Evolutionary conservation across 306 rosid genomes (phyloP).

Genomic region (Spatholobus suberectus): DNA sequence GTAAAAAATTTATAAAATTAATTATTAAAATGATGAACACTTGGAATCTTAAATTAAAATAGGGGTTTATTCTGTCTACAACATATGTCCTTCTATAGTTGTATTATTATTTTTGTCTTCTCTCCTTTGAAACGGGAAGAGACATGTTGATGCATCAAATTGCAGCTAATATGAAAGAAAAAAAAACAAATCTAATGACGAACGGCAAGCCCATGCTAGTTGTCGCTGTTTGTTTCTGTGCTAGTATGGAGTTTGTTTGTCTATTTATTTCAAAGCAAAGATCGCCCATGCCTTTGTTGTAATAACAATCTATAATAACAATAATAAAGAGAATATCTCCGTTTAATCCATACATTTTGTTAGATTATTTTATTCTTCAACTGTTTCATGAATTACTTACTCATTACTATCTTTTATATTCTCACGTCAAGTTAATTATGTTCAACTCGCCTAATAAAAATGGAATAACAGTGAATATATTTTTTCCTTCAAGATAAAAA

Average conservation of each 20-base stretch:
- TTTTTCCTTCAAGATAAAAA: too few species aligned
- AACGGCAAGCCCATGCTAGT: background rate
- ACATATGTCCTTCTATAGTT: background rate
- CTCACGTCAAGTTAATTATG: too few species aligned
- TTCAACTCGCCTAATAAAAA: too few species aligned
- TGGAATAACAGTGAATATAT: too few species aligned
- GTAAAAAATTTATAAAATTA: background rate
- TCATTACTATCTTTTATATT: too few species aligned
- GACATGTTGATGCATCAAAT: background rate
- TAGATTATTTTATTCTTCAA: too few species aligned
- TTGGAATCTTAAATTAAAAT: background rate
- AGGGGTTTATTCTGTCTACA: background rate
- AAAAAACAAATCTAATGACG: background rate
- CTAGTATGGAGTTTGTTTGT: background rate
- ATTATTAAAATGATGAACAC: background rate
- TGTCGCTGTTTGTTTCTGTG: background rate
- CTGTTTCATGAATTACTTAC: too few species aligned
- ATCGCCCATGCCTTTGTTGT: background rate
- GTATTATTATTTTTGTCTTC: background rate
- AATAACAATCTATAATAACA: background rate
- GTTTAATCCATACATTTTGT: too few species aligned
- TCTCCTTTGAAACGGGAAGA: background rate
- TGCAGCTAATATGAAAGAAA: background rate
- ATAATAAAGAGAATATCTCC: too few species aligned
- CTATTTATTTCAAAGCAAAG: background rate